Base-by-base conservation (phyloP, 129 eudicot species). In the Saposhnikovia divaricata region DNA sequence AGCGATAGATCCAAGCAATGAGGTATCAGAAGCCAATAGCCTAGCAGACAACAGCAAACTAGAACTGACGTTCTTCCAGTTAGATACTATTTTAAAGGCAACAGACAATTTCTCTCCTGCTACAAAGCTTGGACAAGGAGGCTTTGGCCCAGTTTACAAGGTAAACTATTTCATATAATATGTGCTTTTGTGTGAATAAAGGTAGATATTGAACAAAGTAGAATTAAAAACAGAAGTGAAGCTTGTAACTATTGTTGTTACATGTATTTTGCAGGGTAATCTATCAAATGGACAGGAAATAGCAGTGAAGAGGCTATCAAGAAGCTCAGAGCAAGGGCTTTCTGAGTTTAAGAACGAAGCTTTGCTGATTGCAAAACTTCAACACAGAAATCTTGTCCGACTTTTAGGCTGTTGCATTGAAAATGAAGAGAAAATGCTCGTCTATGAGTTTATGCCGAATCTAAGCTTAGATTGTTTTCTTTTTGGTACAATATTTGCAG, bases 311-410 rank as follows among this genome's bases (percentile, higher is more conserved):
- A 88, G 92, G 75, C 86, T 88, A 27, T 85, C 86, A 48, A 81
- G 43, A 43, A 82, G 72, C 44, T 89, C 92, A 2, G 78, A 85
- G 16, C 92, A 86, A 76, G 90, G 92, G 53, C 7, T 77, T 28
- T 78, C 81, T n/a, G 88, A 89, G 78, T 89, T 89, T 50, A 86
- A 79, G 84, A 89, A 82, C 74, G 92, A 89, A 70, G 88, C 80
- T 21, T 47, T 47, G 8, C 71, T 89, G 81, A 89, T 89, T 18
- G 83, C 88, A 2, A 86, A 85, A 68, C 84, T 89, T 75, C 92
- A 89, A 43, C 92, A 89, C 57, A 77, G 90, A 43, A 89, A 89
- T 78, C 87, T 89, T 68, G 92, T 89, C 46, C 78, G 63, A 27
- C 76, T 89, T 28, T 61, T 86, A 1, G 92, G 92, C 3, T 84